phyloP scores from a whole-genome alignment of 192 early-diverging fungal genomes.

The Coemansia sp. region DNA sequence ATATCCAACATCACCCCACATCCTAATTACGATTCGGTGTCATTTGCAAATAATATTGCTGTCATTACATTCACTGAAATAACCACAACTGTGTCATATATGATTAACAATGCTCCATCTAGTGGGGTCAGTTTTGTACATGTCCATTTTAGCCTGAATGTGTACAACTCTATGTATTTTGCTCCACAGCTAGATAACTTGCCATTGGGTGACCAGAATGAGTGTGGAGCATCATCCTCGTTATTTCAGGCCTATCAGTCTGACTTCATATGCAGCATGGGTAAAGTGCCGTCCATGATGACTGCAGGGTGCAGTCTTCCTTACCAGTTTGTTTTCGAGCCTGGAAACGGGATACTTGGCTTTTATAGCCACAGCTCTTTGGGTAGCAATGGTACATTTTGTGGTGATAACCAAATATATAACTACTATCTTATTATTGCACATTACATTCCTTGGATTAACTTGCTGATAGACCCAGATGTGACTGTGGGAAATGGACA shows the following conservation, averaged over 20 bases:
- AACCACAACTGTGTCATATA: too few species aligned
- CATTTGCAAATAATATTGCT: slow-evolving; percentile 32
- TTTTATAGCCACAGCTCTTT: slow-evolving; percentile 30
- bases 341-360: slow-evolving; percentile 7
- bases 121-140: slow-evolving; percentile 3
- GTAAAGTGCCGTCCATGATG: not conserved
- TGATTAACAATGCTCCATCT: slow-evolving; percentile 9
- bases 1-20: slow-evolving; percentile 10
- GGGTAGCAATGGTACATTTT: slow-evolving; percentile 3
- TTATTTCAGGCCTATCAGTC: slow-evolving; percentile 8
- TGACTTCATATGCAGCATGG: slow-evolving; percentile 21
- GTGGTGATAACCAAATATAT: not conserved
- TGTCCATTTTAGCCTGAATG: slow-evolving; percentile 8
- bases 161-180: too few species aligned
- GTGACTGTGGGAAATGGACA: too few species aligned
- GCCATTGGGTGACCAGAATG: too few species aligned
- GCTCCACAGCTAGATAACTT: too few species aligned
- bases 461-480: not conserved
- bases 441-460: slow-evolving; percentile 29
- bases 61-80: slow-evolving; percentile 1
- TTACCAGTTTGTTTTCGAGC: slow-evolving; percentile 11
- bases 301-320: slow-evolving; percentile 13
- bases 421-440: slow-evolving; percentile 28
- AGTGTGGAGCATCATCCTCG: not conserved
- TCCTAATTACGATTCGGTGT: slow-evolving; percentile 16